These are phyloP conservation scores for Phytophthora meadii DNA, from an alignment of 352 stramenopile species.

Conservation along the genomic window DNA sequence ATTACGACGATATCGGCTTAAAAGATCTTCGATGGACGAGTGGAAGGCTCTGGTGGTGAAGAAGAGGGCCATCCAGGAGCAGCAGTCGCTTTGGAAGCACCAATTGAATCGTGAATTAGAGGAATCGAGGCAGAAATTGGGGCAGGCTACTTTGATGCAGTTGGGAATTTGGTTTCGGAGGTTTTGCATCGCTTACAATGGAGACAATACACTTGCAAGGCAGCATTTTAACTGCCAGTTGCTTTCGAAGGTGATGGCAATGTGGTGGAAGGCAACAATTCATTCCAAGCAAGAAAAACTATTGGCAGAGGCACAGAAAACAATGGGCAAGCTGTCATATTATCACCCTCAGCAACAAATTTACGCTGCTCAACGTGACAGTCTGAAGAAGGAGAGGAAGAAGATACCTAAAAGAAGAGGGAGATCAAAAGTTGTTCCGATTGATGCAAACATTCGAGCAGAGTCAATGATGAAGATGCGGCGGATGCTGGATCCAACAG, in stretches of 20 bases:
- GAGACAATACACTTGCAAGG: conserved; percentile 8
- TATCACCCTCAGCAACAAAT: conserved; percentile 44
- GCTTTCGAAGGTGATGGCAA: conserved; percentile 23
- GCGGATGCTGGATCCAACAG: conserved; percentile 47
- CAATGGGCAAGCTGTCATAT: conserved; percentile 44
- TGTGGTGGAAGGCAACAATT: conserved; percentile 56
- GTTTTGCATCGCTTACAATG: conserved; percentile 15
- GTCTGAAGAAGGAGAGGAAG: conserved; percentile 7
- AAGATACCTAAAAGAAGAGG: conserved; percentile 4
- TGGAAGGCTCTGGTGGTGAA: conserved; percentile 24
- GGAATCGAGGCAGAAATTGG: background rate
- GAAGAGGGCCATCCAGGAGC: conserved; percentile 21
- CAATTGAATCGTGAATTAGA: conserved; percentile 31
- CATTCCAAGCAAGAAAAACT: conserved; percentile 63
- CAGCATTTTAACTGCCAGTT: conserved; percentile 25
- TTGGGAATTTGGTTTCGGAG: conserved; percentile 29
- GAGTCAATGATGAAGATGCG: conserved; percentile 34
- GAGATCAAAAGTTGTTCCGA: conserved; percentile 6
- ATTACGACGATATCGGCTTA: background rate
- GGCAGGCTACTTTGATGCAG: conserved; percentile 11
- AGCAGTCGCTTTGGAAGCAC: conserved; percentile 29
- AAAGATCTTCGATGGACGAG: conserved; percentile 8
- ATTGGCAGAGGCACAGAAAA: conserved; percentile 43
- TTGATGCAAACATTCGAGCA: background rate
- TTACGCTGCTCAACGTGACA: conserved; percentile 11